Base-by-base conservation (phyloP, 1,139 yeast genomes). In the Geotrichum siamense region DNA sequence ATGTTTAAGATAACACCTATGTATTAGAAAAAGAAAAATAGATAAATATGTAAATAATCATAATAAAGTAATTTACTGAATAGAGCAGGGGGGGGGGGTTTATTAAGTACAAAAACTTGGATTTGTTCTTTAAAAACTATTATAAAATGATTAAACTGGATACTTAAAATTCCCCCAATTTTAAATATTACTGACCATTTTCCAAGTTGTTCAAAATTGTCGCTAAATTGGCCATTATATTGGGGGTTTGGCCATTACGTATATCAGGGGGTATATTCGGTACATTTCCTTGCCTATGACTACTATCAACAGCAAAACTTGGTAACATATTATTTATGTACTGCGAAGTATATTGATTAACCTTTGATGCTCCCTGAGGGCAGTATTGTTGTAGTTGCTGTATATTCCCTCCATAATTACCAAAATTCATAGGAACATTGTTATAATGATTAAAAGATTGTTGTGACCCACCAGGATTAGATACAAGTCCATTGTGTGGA, bases 391-490 rank as follows among this genome's bases (percentile, higher is more conserved):
- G 32, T 34, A 23, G 35, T 26, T 40, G 25, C 34, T 63, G 56
- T 49, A 69, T 65, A 53, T 69, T 64, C 49, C 64, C 59, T 45
- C 65, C 54, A 50, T 53, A 51, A 41, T 55, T 49, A 45, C 69
- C 58, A 39, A 66, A 65, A 41, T 67, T 65, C 26, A 23, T 23
- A 8, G 26, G 17, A 3, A 15, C 26, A 10, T 22, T 13, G 21
- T 21, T 13, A 16, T 20, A 15, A 12, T 21, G 13, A 31, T 9
- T 15, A n/a, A n/a, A n/a, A n/a, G 20, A 8, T 8, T 21, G 12
- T 8, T 59, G 48, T 44, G 70, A 67, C 41, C 68, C 65, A 49
- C 53, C 54, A 39, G 64, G 58, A 38, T 58, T 53, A 39, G 55
- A 26, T 26, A 28, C 22, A 39, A 25, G 19, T 13, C 38, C 38